Percentiles rank a stretch among this genome's conserved stretches.
These are phyloP conservation scores for Xylaria sp. DNA, from an alignment of 2,329 filamentous ascomycete genomes.

Conservation along the genomic window DNA sequence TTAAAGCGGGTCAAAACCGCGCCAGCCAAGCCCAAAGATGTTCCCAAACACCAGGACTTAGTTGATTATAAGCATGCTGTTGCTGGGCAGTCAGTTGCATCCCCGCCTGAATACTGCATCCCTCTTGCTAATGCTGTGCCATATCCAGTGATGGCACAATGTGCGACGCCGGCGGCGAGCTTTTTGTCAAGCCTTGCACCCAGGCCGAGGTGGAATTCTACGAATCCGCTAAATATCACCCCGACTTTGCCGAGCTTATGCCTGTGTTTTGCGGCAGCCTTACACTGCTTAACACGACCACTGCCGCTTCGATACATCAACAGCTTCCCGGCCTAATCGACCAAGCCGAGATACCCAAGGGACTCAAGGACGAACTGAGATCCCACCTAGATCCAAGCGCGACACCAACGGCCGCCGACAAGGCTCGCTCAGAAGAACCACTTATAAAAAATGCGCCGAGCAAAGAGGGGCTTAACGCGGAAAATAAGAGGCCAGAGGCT, in stretches of 20 bases:
- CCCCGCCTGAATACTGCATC: constrained; percentile 14
- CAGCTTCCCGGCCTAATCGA: constrained; percentile 57
- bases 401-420: constrained; percentile 19
- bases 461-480: constrained; percentile 36
- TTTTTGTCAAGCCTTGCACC: constrained; percentile 96
- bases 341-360: constrained; percentile 53
- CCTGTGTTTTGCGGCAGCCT: constrained; percentile 87
- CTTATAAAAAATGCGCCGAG: constrained; percentile 33
- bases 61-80: constrained; percentile 79
- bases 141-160: constrained; percentile 83
- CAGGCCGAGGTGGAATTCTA: constrained; percentile 90
- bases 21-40: constrained; percentile 46
- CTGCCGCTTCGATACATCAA: constrained; percentile 61
- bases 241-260: constrained; percentile 82
- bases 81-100: constrained; percentile 79
- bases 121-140: constrained; percentile 38
- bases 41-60: constrained; percentile 70
- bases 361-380: constrained; percentile 56
- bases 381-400: constrained; percentile 49
- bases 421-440: constrained; percentile 25
- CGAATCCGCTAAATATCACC: constrained; percentile 75
- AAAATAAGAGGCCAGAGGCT: constrained; percentile 57
- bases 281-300: constrained; percentile 68
- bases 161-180: constrained; percentile 81
- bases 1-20: constrained; percentile 42